Percentiles rank a stretch among this genome's conserved stretches.
phyloP scores from a whole-genome alignment of 441 rosid genomes.

The Sinapis alba region DNA sequence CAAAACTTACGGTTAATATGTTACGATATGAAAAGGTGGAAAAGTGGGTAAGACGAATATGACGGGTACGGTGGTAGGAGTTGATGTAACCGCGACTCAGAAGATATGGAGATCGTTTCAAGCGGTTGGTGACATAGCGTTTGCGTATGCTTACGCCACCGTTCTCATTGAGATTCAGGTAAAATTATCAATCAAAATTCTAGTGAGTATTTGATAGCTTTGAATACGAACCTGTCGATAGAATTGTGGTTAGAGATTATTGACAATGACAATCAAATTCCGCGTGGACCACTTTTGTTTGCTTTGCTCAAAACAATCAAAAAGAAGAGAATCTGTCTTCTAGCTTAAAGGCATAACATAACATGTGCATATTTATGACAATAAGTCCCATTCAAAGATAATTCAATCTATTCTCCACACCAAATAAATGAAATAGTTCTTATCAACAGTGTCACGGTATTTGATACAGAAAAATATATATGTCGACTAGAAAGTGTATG shows the following conservation, averaged over 20 bases:
- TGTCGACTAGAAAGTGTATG: background rate
- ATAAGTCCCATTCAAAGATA: slow-evolving; percentile 33
- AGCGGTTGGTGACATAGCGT: slow-evolving; percentile 84
- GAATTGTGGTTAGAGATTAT: slow-evolving; percentile 27
- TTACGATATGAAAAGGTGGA: slow-evolving; percentile 38
- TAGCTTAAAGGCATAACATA: slow-evolving; percentile 26
- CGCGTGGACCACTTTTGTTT: slow-evolving; percentile 30
- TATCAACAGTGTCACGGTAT: background rate
- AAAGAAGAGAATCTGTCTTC: slow-evolving; percentile 31
- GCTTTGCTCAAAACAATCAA: slow-evolving; percentile 29
- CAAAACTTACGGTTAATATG: slow-evolving; percentile 16
- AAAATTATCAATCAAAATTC: slow-evolving; percentile 30
- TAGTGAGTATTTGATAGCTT: background rate
- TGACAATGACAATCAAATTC: slow-evolving; percentile 24
- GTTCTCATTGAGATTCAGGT: slow-evolving; percentile 92
- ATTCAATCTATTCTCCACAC: slow-evolving; percentile 30
- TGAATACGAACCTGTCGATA: slow-evolving; percentile 25
- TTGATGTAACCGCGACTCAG: slow-evolving; percentile 43
- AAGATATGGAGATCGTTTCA: slow-evolving; percentile 85
- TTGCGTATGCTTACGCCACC: slow-evolving; percentile 76
- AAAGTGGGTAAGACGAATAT: slow-evolving; percentile 49
- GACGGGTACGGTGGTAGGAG: slow-evolving; percentile 58
- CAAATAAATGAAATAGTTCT: slow-evolving; percentile 3
- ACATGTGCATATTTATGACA: slow-evolving; percentile 34
- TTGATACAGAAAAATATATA: too few species aligned